Evolutionary conservation across 164 flowering plant genomes (phyloP).

Genomic region (Tetracentron sinense): DNA sequence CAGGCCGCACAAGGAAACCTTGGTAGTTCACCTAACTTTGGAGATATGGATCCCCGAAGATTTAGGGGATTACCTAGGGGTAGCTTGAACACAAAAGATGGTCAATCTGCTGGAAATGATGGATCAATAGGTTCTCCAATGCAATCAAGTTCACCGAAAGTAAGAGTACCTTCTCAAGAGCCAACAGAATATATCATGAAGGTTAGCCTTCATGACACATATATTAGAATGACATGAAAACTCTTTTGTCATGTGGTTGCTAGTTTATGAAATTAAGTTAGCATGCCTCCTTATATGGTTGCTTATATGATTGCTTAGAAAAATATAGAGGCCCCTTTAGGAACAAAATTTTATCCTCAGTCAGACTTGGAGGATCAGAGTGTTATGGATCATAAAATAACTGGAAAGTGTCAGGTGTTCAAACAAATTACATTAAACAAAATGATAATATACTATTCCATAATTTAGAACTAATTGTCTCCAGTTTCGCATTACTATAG

Average conservation of each 20-base stretch:
- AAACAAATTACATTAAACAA: too few species aligned
- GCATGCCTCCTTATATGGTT: neutral
- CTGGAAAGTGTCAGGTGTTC: neutral
- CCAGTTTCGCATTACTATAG: too few species aligned
- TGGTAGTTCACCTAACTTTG: slow-evolving; percentile 54
- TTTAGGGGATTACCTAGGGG: slow-evolving; percentile 61
- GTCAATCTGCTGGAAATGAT: slow-evolving; percentile 70
- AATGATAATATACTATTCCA: too few species aligned
- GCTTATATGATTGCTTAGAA: neutral
- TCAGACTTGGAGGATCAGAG: neutral
- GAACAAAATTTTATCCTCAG: neutral
- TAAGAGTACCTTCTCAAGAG: slow-evolving; percentile 30
- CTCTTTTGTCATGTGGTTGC: neutral
- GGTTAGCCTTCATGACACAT: slow-evolving; percentile 21
- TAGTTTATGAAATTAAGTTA: neutral
- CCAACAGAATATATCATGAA: slow-evolving; percentile 32
- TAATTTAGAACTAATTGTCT: too few species aligned
- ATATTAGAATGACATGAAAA: neutral
- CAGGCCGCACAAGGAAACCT: slow-evolving; percentile 68
- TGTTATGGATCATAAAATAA: neutral
- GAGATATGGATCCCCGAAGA: slow-evolving; percentile 61
- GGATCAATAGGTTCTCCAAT: slow-evolving; percentile 81
- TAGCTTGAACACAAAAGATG: slow-evolving; percentile 59
- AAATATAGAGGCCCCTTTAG: neutral
- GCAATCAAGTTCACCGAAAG: slow-evolving; percentile 80